These are phyloP conservation scores for Thalassiosira hispida DNA, from an alignment of 352 stramenopile genomes.

Conservation along the genomic window DNA sequence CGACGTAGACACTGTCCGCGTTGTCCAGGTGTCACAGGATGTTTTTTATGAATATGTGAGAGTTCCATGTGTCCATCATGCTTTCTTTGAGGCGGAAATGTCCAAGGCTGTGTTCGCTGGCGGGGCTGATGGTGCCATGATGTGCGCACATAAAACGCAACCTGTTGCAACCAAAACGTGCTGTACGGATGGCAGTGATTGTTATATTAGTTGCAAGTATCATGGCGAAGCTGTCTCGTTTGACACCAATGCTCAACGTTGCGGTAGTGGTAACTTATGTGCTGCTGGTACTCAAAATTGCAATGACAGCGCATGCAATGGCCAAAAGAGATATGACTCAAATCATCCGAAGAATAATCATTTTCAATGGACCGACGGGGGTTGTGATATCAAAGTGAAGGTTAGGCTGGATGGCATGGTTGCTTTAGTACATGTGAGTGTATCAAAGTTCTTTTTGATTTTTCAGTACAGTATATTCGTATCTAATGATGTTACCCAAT, in stretches of 20 bases:
- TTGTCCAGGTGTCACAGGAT: conserved; percentile 51
- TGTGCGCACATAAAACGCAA: conserved; percentile 52
- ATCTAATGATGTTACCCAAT: too few relatives aligned
- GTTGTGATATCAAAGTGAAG: conserved; percentile 52
- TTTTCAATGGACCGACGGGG: conserved; percentile 42
- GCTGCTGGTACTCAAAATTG: neutral
- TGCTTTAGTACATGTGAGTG: conserved; percentile 41
- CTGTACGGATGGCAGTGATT: conserved; percentile 16
- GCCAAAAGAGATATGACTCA: conserved; percentile 15
- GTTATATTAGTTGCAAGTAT: conserved; percentile 24
- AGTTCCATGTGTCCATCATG: conserved; percentile 46
- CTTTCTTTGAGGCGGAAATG: conserved; percentile 30
- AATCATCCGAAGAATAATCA: conserved; percentile 21
- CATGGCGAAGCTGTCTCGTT: conserved; percentile 35
- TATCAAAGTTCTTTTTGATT: too few relatives aligned
- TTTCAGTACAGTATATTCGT: too few relatives aligned
- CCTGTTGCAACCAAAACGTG: conserved; percentile 50
- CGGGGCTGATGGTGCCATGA: neutral
- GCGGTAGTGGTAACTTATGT: conserved; percentile 16
- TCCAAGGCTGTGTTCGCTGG: conserved; percentile 19
- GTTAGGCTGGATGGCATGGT: conserved; percentile 45
- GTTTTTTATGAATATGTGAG: conserved; percentile 69
- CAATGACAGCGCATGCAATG: conserved; percentile 9
- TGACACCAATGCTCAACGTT: conserved; percentile 16
- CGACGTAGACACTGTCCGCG: conserved; percentile 44